Evolutionary conservation across 176 grass and related monocot species (phyloP), one percentile per base, ranked within the genome.

Genomic region (Eragrostis nindensis): DNA sequence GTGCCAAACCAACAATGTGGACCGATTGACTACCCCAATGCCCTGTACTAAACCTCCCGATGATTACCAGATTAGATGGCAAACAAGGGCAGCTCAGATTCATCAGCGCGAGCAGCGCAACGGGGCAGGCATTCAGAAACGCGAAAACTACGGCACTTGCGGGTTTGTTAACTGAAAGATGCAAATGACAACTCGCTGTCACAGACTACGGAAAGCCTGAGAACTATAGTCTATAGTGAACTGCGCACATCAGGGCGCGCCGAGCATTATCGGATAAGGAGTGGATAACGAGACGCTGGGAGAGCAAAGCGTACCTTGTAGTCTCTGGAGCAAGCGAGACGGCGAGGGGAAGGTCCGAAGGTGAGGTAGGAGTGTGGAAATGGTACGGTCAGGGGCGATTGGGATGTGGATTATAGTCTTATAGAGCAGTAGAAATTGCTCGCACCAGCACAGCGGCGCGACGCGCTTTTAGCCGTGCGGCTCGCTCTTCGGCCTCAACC

Each of bases 401-500:
- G 59, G 30, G 59, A 40, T 87, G 25, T 67, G 73, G 80, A 77
- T 64, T 45, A 16, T 8, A 62, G 5, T 32, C n/a, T n/a, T n/a
- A n/a, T 21, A 10, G 75, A 61, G 46, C 55, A 19, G 4, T 26
- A n/a, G 38, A 60, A 14, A 32, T 17, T 1, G 32, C 4, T 36
- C 11, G 45, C 5, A 27, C 12, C 24, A 21, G 65, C 54, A 39
- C 45, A 46, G 45, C 43, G n/a, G n/a, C n/a, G n/a, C n/a, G n/a
- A n/a, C n/a, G n/a, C n/a, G n/a, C n/a, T n/a, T n/a, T n/a, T n/a
- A n/a, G n/a, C n/a, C n/a, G 43, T 44, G 43, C 43, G 32, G 32
- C 2, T 36, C 32, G 32, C 32, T 36, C 32, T 25, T 68, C 17
- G 25, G 75, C 62, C 30, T 72, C 43, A n/a, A 12, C 68, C 22